phyloP scores from a whole-genome alignment of 2,329 filamentous ascomycete species.

The Seiridium cupressi region DNA sequence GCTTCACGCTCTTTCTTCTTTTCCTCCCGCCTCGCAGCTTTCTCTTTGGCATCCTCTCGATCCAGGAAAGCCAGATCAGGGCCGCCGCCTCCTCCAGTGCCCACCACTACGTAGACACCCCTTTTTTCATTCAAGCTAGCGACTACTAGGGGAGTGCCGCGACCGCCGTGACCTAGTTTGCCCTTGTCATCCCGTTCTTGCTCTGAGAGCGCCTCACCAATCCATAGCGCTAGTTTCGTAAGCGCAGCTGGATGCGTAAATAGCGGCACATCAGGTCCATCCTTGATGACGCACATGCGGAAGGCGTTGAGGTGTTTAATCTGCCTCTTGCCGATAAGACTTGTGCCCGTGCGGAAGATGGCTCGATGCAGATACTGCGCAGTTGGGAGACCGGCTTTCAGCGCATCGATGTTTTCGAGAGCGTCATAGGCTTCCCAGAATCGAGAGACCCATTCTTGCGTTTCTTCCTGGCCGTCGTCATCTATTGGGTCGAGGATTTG shows the following conservation, averaged over 20 bases:
- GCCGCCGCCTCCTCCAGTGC: slow-evolving; percentile 82
- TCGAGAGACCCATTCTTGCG: slow-evolving; percentile 63
- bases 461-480: slow-evolving; percentile 46
- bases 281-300: slow-evolving; percentile 92
- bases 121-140: slow-evolving; percentile 84
- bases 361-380: slow-evolving; percentile 89
- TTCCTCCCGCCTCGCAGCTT: slow-evolving; percentile 59
- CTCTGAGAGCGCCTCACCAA: slow-evolving; percentile 87
- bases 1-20: slow-evolving; percentile 64
- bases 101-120: slow-evolving; percentile 89
- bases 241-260: slow-evolving; percentile 92
- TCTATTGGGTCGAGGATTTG: slow-evolving; percentile 32
- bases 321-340: slow-evolving; percentile 88
- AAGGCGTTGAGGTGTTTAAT: slow-evolving; percentile 91
- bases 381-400: slow-evolving; percentile 74
- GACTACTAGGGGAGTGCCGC: slow-evolving; percentile 83
- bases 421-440: slow-evolving; percentile 75
- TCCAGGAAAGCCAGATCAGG: slow-evolving; percentile 70
- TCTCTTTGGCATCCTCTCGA: slow-evolving; percentile 62
- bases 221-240: slow-evolving; percentile 91
- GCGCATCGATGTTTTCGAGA: slow-evolving; percentile 69
- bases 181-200: slow-evolving; percentile 79
- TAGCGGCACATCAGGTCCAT: slow-evolving; percentile 85
- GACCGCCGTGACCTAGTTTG: slow-evolving; percentile 63
- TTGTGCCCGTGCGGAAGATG: slow-evolving; percentile 89